Base-by-base conservation (phyloP, 2,329 filamentous ascomycete genomes). In the Diaporthe ilicicola region DNA sequence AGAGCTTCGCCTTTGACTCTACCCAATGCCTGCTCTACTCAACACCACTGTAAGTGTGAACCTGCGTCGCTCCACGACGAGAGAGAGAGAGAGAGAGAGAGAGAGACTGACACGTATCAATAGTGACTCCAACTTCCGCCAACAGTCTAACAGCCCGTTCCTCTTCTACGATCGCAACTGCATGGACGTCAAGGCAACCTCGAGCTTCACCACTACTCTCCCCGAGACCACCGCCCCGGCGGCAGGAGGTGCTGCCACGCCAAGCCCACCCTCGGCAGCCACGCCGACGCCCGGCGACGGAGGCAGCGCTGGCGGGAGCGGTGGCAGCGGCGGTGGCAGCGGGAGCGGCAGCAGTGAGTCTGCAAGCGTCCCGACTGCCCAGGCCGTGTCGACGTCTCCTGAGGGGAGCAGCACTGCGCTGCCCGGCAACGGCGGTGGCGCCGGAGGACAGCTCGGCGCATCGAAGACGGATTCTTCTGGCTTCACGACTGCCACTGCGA, bases 101-200 rank as follows among this genome's bases (percentile, higher is more conserved):
- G n/a, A n/a, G n/a, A 44, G 10, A 13, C 65, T 62, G 46, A 64
- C 17, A 3, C 3, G 1, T 4, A 5, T 8, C 9, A n/a, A 17
- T 34, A 73, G 69, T 5, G 64, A 73, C 34, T 44, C 48, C 37
- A 71, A 73, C 34, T 73, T 73, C 56, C 71, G 71, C 42, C 2
- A 55, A 15, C 71, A 73, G 37, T 27, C 62, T n/a, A 56, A 68
- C 42, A 71, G 68, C 48, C 71, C 71, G 3, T 73, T 54, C 39
- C 56, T 73, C 13, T 73, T 73, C 51, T 73, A 71, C 56, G 71
- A 73, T 64, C 71, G 71, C 55, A 48, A 71, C 69, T 73, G 71
- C 32, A 34, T 54, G n/a, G 13, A 53, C 8, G 55, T 72, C 24
- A 44, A 72, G 56, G 39, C 69, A 9, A 61, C 65, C 10, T 73